These are phyloP conservation scores for Backusella tuberculispora DNA, from an alignment of 192 early-diverging fungal genomes.

Conservation along the genomic window DNA sequence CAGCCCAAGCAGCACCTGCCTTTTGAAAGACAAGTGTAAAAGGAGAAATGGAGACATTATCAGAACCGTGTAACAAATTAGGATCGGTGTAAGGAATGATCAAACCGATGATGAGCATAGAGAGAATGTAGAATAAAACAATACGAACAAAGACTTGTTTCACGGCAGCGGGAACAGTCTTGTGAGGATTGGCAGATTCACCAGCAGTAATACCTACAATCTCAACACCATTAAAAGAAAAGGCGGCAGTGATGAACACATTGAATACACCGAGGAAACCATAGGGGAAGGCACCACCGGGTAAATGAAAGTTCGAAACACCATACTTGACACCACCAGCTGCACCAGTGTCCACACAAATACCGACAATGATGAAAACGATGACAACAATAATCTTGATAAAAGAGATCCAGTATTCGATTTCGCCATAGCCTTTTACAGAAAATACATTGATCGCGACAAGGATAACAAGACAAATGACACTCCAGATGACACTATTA, in stretches of 20 bases:
- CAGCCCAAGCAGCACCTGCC: constrained; percentile 62
- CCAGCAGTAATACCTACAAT: constrained; percentile 87
- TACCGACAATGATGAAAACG: constrained; percentile 79
- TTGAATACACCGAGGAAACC: constrained; percentile 66
- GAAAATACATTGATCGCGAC: constrained; percentile 65
- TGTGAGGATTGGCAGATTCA: constrained; percentile 82
- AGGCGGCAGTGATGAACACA: constrained; percentile 75
- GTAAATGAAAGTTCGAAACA: constrained; percentile 64
- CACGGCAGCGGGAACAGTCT: constrained; percentile 71
- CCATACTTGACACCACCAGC: constrained; percentile 61
- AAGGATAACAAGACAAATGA: constrained; percentile 59
- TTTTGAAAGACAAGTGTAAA: constrained; percentile 66
- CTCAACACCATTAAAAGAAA: constrained; percentile 85
- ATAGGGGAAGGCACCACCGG: constrained; percentile 62
- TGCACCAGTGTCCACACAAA: constrained; percentile 69
- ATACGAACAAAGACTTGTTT: constrained; percentile 83
- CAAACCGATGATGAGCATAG: constrained; percentile 84
- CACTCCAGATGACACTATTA: constrained; percentile 36
- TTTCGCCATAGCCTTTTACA: constrained; percentile 77
- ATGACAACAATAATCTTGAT: constrained; percentile 84
- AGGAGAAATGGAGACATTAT: constrained; percentile 61
- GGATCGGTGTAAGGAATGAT: constrained; percentile 69
- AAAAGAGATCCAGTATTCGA: constrained; percentile 82
- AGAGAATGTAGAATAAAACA: constrained; percentile 76
- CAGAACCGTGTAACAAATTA: constrained; percentile 56